Percentiles rank a stretch among this genome's conserved stretches.
These are phyloP conservation scores for Dryas octopetala DNA, from an alignment of 306 rosid genomes.

Conservation along the genomic window DNA sequence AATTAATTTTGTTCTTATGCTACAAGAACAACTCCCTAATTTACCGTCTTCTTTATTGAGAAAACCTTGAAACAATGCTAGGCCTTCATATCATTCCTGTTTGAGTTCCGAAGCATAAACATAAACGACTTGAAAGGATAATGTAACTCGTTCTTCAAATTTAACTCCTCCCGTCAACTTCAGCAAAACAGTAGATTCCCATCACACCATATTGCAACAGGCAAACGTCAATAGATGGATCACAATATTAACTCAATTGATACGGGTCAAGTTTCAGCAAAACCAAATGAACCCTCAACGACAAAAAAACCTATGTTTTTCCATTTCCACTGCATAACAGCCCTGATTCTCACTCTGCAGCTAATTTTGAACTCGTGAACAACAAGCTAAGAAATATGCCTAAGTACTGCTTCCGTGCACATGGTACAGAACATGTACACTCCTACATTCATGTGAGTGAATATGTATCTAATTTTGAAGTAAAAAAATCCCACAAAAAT, in stretches of 20 bases:
- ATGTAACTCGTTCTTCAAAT: no score
- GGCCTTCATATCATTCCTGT: background rate
- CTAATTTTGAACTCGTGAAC: background rate
- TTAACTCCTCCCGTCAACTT: background rate
- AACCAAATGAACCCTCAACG: background rate
- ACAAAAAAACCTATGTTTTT: background rate
- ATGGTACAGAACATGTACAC: background rate
- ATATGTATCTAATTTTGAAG: background rate
- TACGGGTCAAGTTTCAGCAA: background rate
- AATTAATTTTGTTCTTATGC: background rate
- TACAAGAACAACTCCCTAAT: background rate
- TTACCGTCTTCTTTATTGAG: background rate
- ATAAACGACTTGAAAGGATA: no score
- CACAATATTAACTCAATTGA: background rate
- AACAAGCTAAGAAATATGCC: background rate
- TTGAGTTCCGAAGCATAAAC: background rate
- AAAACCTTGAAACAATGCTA: background rate
- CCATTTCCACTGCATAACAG: background rate
- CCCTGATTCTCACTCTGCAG: background rate
- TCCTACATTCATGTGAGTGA: background rate
- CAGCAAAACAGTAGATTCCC: background rate
- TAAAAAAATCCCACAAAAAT: no score
- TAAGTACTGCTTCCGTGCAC: background rate
- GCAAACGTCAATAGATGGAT: background rate
- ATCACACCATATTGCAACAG: background rate